Evolutionary conservation across 176 grass and related monocot genomes (phyloP), one percentile per base, ranked within the genome.

Genomic region (Luzula sylvatica): DNA sequence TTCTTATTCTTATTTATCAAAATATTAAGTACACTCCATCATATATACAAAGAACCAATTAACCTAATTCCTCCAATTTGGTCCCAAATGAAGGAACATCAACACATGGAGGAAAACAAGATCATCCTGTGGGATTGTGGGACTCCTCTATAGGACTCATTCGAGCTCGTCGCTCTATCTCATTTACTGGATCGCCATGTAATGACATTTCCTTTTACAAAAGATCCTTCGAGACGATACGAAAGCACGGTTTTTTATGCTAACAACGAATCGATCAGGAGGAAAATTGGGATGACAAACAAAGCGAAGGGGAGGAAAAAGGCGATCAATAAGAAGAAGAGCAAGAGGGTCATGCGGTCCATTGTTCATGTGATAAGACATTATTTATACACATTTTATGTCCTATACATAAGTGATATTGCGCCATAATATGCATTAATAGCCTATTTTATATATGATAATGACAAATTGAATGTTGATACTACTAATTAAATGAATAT

Each of bases 71-170:
- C 41, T 15, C 44, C 29, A 22, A 16, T 46, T 46, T 46, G 23
- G 41, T 62, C 15, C n/a, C 32, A 46, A 46, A 46, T 46, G 40
- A 28, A 61, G 43, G 38, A 26, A 20, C 21, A 21, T 8, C 39
- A 17, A 28, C 22, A 26, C 25, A 20, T 43, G 41, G 22, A 24
- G n/a, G 44, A 1, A 62, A 25, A 46, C 8, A 1, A 11, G 14
- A 19, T 27, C 44, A 27, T 1, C 7, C 15, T 62, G 26, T 62
- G 58, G 58, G 58, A 62, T 16, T 62, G 58, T 22, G 58, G 20
- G 3, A 62, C 38, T 42, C 58, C 15, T 47, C 58, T 62, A n/a
- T 62, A 62, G 0, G 58, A 62, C 58, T 62, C 57, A 3, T 62
- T 44, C 2, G 41, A 62, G 39, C 58, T 44, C 0, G 58, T 62